Evolutionary conservation across 495 filamentous ascomycete genomes (phyloP).

Genomic region (Viridothelium virens): DNA sequence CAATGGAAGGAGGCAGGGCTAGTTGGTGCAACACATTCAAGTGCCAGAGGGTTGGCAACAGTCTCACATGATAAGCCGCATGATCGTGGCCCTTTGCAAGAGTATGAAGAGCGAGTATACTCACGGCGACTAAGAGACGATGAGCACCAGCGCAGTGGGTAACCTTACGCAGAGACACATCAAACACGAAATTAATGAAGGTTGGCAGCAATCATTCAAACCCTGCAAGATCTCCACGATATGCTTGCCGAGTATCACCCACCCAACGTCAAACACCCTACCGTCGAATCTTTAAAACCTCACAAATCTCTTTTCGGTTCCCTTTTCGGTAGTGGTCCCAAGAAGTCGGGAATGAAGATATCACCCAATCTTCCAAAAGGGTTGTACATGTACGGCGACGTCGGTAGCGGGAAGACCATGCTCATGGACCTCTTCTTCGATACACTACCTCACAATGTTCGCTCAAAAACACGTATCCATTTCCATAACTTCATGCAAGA

Average conservation of each 20-base stretch:
- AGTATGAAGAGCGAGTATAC: slow-evolving; percentile 76
- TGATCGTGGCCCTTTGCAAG: slow-evolving; percentile 60
- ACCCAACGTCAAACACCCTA: slow-evolving; percentile 67
- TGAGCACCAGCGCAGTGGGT: slow-evolving; percentile 75
- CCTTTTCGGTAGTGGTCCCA: slow-evolving; percentile 51
- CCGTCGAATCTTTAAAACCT: slow-evolving; percentile 58
- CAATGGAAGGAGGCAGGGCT: not conserved
- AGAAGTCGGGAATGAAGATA: slow-evolving; percentile 31
- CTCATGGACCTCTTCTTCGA: slow-evolving; percentile 99
- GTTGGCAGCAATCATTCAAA: slow-evolving; percentile 69
- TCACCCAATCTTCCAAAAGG: slow-evolving; percentile 73
- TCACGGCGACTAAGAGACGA: slow-evolving; percentile 71
- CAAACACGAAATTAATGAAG: not conserved
- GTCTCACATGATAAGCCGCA: not conserved
- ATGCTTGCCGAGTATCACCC: slow-evolving; percentile 67
- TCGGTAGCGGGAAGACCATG: slow-evolving; percentile 98
- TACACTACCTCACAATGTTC: slow-evolving; percentile 73
- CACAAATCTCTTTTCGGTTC: slow-evolving; percentile 62
- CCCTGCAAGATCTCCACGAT: slow-evolving; percentile 81
- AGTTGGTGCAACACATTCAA: not conserved
- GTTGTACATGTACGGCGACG: slow-evolving; percentile 92
- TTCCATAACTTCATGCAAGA: slow-evolving; percentile 99
- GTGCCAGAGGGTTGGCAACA: not conserved
- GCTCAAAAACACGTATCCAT: slow-evolving; percentile 86
- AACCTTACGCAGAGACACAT: not conserved